Conservation (phyloP, 768 basidiomycete genomes). For the Rhizopogon roseolus region DNA sequence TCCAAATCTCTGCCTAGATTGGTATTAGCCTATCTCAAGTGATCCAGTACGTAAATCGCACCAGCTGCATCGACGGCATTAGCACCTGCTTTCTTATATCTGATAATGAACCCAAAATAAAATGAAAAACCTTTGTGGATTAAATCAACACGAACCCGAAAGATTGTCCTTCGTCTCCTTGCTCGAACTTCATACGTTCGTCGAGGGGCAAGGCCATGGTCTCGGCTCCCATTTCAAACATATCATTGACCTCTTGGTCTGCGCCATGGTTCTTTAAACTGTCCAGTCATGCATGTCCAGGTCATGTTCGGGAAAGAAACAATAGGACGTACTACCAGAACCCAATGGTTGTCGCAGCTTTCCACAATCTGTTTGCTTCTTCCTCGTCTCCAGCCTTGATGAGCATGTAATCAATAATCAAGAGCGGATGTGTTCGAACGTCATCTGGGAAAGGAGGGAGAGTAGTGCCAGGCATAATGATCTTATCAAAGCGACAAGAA, state of each 20-base stretch:
- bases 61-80: slow-evolving; percentile 60
- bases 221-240: slow-evolving; percentile 39
- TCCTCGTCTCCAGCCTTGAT: no score
- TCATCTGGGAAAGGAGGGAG: no score
- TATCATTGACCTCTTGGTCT: slow-evolving; percentile 27
- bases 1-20: slow-evolving; percentile 24
- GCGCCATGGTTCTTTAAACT: slow-evolving; percentile 12
- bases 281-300: no score
- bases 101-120: slow-evolving; percentile 6
- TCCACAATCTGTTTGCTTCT: no score
- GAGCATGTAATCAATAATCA: no score
- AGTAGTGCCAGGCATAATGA: no score
- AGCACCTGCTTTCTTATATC: slow-evolving; percentile 59
- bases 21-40: background rate
- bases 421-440: no score
- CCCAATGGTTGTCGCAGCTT: no score
- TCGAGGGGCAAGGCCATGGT: slow-evolving; percentile 36
- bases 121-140: background rate
- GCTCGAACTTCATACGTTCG: slow-evolving; percentile 39
- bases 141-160: slow-evolving; percentile 26
- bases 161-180: slow-evolving; percentile 34
- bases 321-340: no score
- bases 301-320: no score
- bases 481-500: no score
- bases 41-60: background rate